phyloP scores from a whole-genome alignment of 129 eudicot genomes.

The Artemisia annua region DNA sequence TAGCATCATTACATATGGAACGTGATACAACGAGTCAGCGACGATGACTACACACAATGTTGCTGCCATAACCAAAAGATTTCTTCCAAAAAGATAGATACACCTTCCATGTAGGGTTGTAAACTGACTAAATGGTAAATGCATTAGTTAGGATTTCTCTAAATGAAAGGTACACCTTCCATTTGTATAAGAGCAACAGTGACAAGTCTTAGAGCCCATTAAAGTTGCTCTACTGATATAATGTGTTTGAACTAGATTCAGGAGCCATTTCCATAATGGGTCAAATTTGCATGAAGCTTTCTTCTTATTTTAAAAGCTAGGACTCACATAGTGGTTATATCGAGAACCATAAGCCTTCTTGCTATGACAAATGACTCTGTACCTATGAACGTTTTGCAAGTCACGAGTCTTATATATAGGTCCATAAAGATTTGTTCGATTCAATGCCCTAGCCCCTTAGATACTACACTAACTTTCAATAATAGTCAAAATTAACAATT shows the following conservation, averaged over 20 bases:
- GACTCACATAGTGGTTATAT: not conserved
- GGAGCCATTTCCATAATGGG: not conserved
- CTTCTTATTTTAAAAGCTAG: not conserved
- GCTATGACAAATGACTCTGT: not conserved
- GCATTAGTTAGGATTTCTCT: too few relatives aligned
- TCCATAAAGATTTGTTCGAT: not conserved
- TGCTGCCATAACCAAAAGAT: too few relatives aligned
- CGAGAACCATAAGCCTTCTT: not conserved
- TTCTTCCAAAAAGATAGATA: too few relatives aligned
- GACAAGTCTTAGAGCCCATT: too few relatives aligned
- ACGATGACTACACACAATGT: too few relatives aligned
- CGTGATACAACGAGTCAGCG: too few relatives aligned
- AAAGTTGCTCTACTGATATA: too few relatives aligned
- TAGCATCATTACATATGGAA: too few relatives aligned
- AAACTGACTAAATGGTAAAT: too few relatives aligned
- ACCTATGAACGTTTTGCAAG: not conserved
- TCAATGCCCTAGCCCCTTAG: not conserved
- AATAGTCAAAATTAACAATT: too few relatives aligned
- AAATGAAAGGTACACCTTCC: not conserved
- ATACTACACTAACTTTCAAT: not conserved
- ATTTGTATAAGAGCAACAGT: too few relatives aligned
- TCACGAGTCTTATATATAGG: not conserved
- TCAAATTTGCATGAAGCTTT: slow-evolving; percentile 1
- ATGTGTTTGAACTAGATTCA: not conserved
- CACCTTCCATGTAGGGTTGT: too few relatives aligned